Base-by-base conservation (phyloP, 768 basidiomycete species). In the Phylloporus sp. region DNA sequence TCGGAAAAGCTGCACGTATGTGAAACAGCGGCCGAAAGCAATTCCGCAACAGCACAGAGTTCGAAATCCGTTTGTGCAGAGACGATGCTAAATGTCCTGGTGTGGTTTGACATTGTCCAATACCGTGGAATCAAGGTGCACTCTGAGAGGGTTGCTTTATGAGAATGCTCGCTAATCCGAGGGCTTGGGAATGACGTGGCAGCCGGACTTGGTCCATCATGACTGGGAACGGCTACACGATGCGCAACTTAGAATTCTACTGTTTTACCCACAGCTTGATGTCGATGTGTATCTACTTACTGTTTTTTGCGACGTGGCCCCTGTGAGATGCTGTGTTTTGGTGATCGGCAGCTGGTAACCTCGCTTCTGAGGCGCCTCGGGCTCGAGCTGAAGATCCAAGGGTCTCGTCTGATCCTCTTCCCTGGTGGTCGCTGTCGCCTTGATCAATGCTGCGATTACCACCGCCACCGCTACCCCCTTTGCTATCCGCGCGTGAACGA, bases 331-430 rank as follows among this genome's bases (percentile, higher is more conserved):
- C 61, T 39, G 41, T 27, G 49, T 47, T 54, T 53, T 69, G 67
- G 38, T 65, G 69, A 41, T 68, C 71, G 47, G 56, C 45, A 22
- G 67, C 57, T 8, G 69, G 64, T 15, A 65, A 65, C 43, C 62
- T 78, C n/a, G 80, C 79, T 60, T 91, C 88, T 27, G 85, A 86
- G 55, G 87, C 80, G n/a, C 87, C 87, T 46, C 88, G 78, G 18
- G 84, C 57, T 66, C 54, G 76, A 68, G 65, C 59, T 54, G 52
- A 72, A 59, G 56, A 65, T 56, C 55, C 61, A 24, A 62, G 45
- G 26, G 59, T 70, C 44, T 70, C 70, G n/a, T 71, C 71, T 42
- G 69, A 66, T 24, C 58, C 65, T 45, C 55, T 67, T 22, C 65
- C 65, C 28, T 68, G 68, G 40, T 69, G 65, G 35, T 71, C 75